phyloP scores from a whole-genome alignment of 1,139 yeast species.

The Hansenula sp. region DNA sequence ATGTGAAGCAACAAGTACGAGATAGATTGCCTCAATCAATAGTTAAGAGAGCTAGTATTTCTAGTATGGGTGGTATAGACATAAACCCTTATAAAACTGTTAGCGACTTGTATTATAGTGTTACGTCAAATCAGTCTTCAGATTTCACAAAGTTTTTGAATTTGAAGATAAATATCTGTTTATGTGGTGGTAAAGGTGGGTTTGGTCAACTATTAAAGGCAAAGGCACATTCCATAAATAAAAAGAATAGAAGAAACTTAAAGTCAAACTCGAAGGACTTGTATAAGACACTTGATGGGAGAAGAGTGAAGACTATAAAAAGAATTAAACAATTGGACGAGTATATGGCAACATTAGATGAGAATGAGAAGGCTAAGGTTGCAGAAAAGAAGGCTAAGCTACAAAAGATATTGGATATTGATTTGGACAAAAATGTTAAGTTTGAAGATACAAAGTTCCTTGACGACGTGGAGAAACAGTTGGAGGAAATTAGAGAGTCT shows the following conservation, averaged over 20 bases:
- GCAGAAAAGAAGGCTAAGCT: constrained; percentile 30
- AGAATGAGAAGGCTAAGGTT: constrained; percentile 15
- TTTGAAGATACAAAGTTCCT: constrained; percentile 32
- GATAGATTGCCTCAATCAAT: constrained; percentile 19
- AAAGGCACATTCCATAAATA: constrained; percentile 33
- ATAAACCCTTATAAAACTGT: constrained; percentile 13
- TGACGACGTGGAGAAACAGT: constrained; percentile 30
- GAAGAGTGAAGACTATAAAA: constrained; percentile 28
- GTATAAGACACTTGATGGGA: constrained; percentile 34
- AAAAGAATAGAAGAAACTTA: constrained; percentile 21
- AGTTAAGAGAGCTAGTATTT: constrained; percentile 13
- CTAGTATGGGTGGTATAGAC: constrained; percentile 18
- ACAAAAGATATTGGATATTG: constrained; percentile 25
- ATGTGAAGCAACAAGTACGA: constrained; percentile 10
- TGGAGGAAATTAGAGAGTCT: constrained; percentile 23
- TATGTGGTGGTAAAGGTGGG: constrained; percentile 50
- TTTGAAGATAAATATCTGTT: constrained; percentile 22
- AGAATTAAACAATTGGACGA: constrained; percentile 30
- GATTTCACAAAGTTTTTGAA: constrained; percentile 11
- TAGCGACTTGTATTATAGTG: constrained; percentile 7
- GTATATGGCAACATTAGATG: constrained; percentile 27
- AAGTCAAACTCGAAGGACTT: constrained; percentile 25
- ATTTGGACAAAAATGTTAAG: constrained; percentile 18
- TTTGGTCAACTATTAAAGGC: constrained; percentile 40
- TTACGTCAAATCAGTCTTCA: background rate